Evolutionary conservation across 257 asterid genomes (phyloP).

Genomic region (Solanum verrucosum): DNA sequence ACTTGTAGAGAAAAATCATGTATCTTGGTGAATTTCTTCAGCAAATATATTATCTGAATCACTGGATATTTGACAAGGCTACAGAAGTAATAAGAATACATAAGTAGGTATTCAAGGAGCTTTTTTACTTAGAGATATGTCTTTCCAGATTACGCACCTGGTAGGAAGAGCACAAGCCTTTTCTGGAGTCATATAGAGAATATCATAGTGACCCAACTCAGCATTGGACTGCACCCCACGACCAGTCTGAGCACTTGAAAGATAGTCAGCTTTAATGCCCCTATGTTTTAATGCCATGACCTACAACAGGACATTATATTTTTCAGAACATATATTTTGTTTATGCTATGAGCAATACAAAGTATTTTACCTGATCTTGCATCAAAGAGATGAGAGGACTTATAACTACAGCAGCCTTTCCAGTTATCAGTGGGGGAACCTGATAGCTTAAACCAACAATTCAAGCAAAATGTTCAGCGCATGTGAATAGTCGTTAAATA

Average conservation of each 20-base stretch:
- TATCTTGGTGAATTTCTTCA: background rate
- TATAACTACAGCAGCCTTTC: slow-evolving; percentile 74
- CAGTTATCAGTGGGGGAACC: slow-evolving; percentile 70
- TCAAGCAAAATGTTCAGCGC: background rate
- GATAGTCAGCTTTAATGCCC: slow-evolving; percentile 75
- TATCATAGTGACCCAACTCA: slow-evolving; percentile 55
- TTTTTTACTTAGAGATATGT: background rate
- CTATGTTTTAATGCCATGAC: slow-evolving; percentile 89
- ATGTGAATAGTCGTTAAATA: background rate
- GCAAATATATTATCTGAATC: background rate
- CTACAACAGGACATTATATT: slow-evolving; percentile 20
- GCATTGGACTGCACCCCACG: slow-evolving; percentile 44
- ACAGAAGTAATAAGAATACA: background rate
- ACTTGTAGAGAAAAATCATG: background rate
- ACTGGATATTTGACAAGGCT: background rate
- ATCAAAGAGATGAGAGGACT: slow-evolving; percentile 91
- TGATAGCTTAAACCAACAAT: slow-evolving; percentile 55
- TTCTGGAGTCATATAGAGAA: slow-evolving; percentile 89
- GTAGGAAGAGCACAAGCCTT: slow-evolving; percentile 51
- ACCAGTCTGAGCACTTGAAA: slow-evolving; percentile 80
- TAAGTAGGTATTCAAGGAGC: background rate
- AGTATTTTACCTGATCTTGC: slow-evolving; percentile 78
- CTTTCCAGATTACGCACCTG: slow-evolving; percentile 28
- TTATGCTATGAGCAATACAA: background rate
- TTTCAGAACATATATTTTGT: background rate